Base-by-base conservation (phyloP, 257 asterid genomes). In the Voacanga thouarsii region DNA sequence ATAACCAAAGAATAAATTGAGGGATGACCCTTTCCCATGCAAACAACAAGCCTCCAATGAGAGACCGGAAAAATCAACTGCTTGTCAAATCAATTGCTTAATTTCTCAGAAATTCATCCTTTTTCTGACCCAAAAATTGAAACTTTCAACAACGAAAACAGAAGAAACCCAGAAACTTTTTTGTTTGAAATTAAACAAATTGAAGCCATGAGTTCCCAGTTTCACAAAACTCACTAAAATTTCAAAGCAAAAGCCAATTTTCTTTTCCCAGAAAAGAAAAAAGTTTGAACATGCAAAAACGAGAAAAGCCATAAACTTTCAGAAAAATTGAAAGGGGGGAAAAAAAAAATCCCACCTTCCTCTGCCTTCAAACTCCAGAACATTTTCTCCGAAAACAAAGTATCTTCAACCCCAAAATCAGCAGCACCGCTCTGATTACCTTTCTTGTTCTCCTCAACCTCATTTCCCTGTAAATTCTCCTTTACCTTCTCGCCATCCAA, bases 321-420 rank as follows among this genome's bases (percentile, higher is more conserved):
- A 37, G 61, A 12, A 23, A 24, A 51, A 12, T 18, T 23, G 60
- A 49, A 3, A 5, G 19, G 0, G 15, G n/a, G 8, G n/a, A 11
- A 15, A 16, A 3, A 64, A 30, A 67, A 61, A 72, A 16, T 3
- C 79, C 67, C 84, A 84, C 88, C 88, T 82, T 44, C 65, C 83
- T 51, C 77, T 77, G 55, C 80, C 84, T 79, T 82, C 88, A 73
- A 61, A 56, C 68, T 76, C 88, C 75, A 74, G 37, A 41, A 82
- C 71, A 9, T 76, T 84, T 71, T 84, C 85, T 15, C 88, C 87
- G 79, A 71, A 64, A 5, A 78, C n/a, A n/a, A 83, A 74, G 80
- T 80, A 44, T 80, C 85, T 21, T 61, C 80, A 68, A 44, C 73
- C 15, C 60, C 77, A 30, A n/a, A 50, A 56, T 69, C 71, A 24